Evolutionary conservation across 371 early-diverging fungal genomes (phyloP), one percentile per base, ranked within the genome.

Genomic region (Rozella allomycis): DNA sequence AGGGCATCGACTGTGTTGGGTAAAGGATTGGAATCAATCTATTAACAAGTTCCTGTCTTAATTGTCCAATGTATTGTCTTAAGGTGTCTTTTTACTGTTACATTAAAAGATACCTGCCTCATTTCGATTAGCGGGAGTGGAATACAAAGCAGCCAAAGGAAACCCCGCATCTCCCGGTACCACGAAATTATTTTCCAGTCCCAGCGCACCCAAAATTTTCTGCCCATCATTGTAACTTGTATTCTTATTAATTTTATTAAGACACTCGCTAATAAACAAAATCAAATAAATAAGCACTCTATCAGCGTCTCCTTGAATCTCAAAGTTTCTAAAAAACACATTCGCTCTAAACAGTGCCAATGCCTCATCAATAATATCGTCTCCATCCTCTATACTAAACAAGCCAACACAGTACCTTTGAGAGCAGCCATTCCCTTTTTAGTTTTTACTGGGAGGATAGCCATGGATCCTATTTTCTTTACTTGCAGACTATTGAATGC

Each of bases 311-410:
- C 90, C 90, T 47, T 87, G 77, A 53, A 94, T 84, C 49, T 94
- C 93, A 66, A 86, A 94, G 67, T 91, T 91, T 40, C 83, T 73
- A 66, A 88, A 94, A 27, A 91, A 64, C 49, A 78, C 77, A 60
- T 94, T 94, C 42, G 91, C 84, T 23, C 88, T 74, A 60, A 84
- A 94, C 34, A 87, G 52, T 40, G 63, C 67, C 31, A 94, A 47
- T 13, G 88, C 78, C 50, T 94, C 96, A 41, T 90, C 90, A 39
- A 94, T 60, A 30, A 80, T 74, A 54, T 94, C 96, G 28, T 80
- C 76, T 5, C 50, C 50, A 31, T 72, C 77, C 41, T 58, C 72
- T 67, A 39, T 13, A 28, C 16, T 23, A 2, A 26, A 12, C 11
- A 20, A 14, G 11, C 7, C 12, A 3, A 2, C 3, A 5, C 16